Percentiles rank a stretch among this genome's conserved stretches.
These are phyloP conservation scores for Naganishia vishniacii DNA, from an alignment of 768 basidiomycete genomes.

Conservation along the genomic window DNA sequence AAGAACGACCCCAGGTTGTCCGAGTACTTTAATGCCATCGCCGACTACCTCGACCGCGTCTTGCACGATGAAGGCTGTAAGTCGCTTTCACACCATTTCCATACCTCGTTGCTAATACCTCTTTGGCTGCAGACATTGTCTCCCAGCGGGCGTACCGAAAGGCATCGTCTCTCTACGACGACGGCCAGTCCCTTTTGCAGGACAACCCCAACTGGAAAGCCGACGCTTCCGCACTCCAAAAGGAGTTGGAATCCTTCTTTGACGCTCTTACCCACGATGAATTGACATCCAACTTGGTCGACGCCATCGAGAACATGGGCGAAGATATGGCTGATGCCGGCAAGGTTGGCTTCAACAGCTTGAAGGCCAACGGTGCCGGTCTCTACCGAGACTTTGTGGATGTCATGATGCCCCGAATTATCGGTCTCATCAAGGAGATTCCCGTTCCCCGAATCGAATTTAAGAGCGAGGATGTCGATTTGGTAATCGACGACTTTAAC, in stretches of 20 bases:
- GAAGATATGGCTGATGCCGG: slow-evolving; percentile 44
- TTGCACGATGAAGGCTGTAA: slow-evolving; percentile 48
- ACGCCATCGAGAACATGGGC: slow-evolving; percentile 48
- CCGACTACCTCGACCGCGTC: slow-evolving; percentile 44
- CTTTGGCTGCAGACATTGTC: slow-evolving; percentile 37
- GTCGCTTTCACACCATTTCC: not conserved
- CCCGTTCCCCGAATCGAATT: slow-evolving; percentile 50
- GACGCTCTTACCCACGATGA: slow-evolving; percentile 47
- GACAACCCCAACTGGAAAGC: slow-evolving; percentile 47
- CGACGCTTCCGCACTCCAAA: slow-evolving; percentile 45
- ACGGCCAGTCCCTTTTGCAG: slow-evolving; percentile 46
- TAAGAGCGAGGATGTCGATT: slow-evolving; percentile 48
- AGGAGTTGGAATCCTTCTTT: slow-evolving; percentile 44
- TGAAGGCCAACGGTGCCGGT: slow-evolving; percentile 45
- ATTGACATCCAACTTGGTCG: slow-evolving; percentile 43
- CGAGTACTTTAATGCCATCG: slow-evolving; percentile 47
- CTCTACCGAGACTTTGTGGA: slow-evolving; percentile 50
- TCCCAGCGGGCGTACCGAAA: slow-evolving; percentile 48
- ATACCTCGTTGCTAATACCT: too few relatives aligned
- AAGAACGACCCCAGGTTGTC: slow-evolving; percentile 47
- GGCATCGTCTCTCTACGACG: slow-evolving; percentile 48
- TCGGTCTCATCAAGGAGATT: slow-evolving; percentile 50
- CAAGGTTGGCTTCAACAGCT: slow-evolving; percentile 44
- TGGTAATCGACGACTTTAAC: slow-evolving; percentile 49
- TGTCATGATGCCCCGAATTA: slow-evolving; percentile 48